These are phyloP conservation scores for Articulospora tetracladia DNA, from an alignment of 495 filamentous ascomycete genomes.

Conservation along the genomic window DNA sequence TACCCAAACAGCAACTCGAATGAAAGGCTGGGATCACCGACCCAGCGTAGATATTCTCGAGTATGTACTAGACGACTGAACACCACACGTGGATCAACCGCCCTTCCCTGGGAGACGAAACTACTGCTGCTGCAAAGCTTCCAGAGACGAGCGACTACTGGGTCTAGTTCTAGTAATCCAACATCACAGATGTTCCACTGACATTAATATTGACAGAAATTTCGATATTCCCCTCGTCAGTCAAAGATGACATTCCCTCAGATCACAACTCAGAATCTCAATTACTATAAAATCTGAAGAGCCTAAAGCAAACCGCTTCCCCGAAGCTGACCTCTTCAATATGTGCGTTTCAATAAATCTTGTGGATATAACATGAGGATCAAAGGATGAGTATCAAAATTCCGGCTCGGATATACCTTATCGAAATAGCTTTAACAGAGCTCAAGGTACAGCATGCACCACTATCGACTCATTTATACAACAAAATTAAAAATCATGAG, in stretches of 20 bases:
- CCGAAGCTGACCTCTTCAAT: too few species aligned
- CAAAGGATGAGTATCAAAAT: background rate
- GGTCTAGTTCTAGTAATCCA: too few species aligned
- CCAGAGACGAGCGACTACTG: background rate
- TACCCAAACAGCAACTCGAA: background rate
- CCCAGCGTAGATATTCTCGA: background rate
- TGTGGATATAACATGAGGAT: too few species aligned
- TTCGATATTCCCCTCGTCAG: too few species aligned
- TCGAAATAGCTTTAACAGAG: background rate
- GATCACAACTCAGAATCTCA: too few species aligned
- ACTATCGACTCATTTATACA: too few species aligned
- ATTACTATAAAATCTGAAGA: too few species aligned
- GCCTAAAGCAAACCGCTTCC: too few species aligned
- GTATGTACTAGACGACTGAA: background rate
- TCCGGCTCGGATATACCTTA: background rate
- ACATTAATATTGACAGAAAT: too few species aligned
- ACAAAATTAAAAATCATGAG: background rate
- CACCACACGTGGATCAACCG: background rate
- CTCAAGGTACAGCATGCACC: background rate
- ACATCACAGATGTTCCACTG: too few species aligned
- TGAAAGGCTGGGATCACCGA: background rate
- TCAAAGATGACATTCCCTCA: too few species aligned
- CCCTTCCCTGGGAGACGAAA: background rate
- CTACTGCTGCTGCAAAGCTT: background rate
- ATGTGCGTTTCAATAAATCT: too few species aligned